Base-by-base conservation (phyloP, 768 basidiomycete genomes). In the Porphyrellus cyaneotinctus region DNA sequence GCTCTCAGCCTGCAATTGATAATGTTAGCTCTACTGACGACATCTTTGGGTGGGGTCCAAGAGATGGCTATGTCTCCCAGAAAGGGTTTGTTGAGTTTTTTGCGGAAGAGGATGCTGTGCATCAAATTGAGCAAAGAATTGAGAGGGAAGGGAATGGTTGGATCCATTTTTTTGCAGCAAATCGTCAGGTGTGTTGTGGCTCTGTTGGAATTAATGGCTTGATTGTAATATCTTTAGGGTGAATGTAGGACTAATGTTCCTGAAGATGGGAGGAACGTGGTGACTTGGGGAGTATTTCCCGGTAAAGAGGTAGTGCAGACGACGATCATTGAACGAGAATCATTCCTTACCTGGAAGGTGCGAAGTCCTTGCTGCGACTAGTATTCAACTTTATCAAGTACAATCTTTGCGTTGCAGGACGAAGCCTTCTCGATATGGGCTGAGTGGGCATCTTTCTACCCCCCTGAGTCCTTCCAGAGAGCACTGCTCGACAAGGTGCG, bases 1-100 rank as follows among this genome's bases (percentile, higher is more conserved):
- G 91, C 1, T 95, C 93, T 12, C 97, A 99, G 66, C 97, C 97
- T 20, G 90, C 94, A 0, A 84, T 97, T 6, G 88, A 98, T 63
- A 90, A 87, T 6, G 80, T 74, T 6, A 73, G 71, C 30, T 93
- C 91, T 2, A 81, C 80, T 14, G 88, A 98, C 67, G 74, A 79
- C 20, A 72, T 88, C 0, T 82, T 95, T 53, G 97, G 97, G 6
- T 99, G 95, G 88, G 97, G 97, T 3, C 97, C 97, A 13, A 75
- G 77, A 49, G 84, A 84, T 7, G 97, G 97, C 8, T 95, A 94
- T 70, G 91, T 99, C 10, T 99, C 90, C 71, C 97, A 99, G 72
- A 99, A 99, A 72, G 83, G 87, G 14, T 99, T 97, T 64, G 92
- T 97, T 10, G 97, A 99, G 72, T 97, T 97, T 69, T 98, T 98